Conservation (phyloP, 2,329 filamentous ascomycete species). For the Conoideocrella luteorostrata region DNA sequence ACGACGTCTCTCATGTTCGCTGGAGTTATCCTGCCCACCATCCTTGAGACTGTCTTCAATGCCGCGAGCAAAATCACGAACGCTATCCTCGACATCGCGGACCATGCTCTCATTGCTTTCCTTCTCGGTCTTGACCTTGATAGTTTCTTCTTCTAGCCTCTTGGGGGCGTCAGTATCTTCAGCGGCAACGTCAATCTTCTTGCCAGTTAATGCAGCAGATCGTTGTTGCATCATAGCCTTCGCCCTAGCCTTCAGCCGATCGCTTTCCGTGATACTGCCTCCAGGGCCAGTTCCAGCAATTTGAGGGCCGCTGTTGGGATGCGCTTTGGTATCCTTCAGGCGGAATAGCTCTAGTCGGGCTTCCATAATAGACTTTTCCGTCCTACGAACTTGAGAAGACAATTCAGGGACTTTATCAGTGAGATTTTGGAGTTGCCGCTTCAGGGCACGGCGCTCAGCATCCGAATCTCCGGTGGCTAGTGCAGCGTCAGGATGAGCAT, state of each 20-base stretch:
- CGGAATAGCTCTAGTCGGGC: slow-evolving; percentile 89
- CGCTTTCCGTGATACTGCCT: slow-evolving; percentile 83
- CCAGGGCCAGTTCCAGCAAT: slow-evolving; percentile 92
- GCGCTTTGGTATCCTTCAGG: slow-evolving; percentile 83
- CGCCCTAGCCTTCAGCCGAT: slow-evolving; percentile 87
- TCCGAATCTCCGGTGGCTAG: slow-evolving; percentile 71
- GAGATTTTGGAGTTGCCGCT: slow-evolving; percentile 80
- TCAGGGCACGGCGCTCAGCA: slow-evolving; percentile 77
- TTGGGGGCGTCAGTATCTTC: slow-evolving; percentile 76
- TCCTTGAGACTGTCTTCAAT: slow-evolving; percentile 87
- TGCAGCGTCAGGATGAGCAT: slow-evolving; percentile 73
- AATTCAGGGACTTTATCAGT: slow-evolving; percentile 88
- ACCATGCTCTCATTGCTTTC: slow-evolving; percentile 97
- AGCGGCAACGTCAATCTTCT: slow-evolving; percentile 60
- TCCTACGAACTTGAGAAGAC: slow-evolving; percentile 83
- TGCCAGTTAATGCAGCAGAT: slow-evolving; percentile 84
- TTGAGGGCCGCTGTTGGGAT: slow-evolving; percentile 71
- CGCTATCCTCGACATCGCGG: slow-evolving; percentile 90
- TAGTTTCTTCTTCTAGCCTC: slow-evolving; percentile 81
- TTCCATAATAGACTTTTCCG: slow-evolving; percentile 89
- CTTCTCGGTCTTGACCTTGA: slow-evolving; percentile 73
- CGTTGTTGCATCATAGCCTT: slow-evolving; percentile 99
- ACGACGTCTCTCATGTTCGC: slow-evolving; percentile 82
- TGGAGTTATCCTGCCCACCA: slow-evolving; percentile 64
- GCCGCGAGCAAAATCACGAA: slow-evolving; percentile 76